Evolutionary conservation across 2,329 filamentous ascomycete genomes (phyloP), one percentile per base, ranked within the genome.

Genomic region (Microcyclospora tardicrescens): DNA sequence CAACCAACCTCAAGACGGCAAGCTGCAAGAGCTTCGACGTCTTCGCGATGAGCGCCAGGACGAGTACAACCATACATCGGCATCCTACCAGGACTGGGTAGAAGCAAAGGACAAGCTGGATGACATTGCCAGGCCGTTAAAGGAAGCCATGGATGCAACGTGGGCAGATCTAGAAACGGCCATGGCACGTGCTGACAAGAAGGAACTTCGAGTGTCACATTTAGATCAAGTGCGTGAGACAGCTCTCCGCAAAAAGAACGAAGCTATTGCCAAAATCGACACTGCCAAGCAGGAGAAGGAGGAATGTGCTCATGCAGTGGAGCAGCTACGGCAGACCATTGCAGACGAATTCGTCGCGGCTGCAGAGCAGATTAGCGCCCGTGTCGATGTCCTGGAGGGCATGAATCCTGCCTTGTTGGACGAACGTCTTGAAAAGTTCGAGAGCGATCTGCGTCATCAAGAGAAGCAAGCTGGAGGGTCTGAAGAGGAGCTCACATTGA

Each of bases 1-100:
- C 39, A 69, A 73, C 40, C 63, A 61, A 36, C 66, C 80, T 2
- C 74, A 77, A 39, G 84, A 85, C 53, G 78, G 74, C 35, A 54
- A 51, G 31, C 56, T 69, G 10, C 63, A 67, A 13, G 58, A 60
- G 33, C 54, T 66, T 3, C 50, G 66, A 39, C 50, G 54, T 8
- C 53, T 75, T 35, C 67, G 93, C 1, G 61, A 66, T 40, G 73
- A 77, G 6, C 77, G 54, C 53, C 59, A 73, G 55, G 61, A 61
- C n/a, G 65, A 71, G 14, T 15, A 32, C 30, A 15, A 15, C 10
- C 19, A 24, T 24, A 24, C 19, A 24, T 24, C 19, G 8, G 30
- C 30, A 15, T 65, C 69, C 2, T 69, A 63, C 40, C 53, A 66
- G 43, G 74, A 79, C 46, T 61, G 65, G 14, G 51, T 66, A 2